phyloP scores from a whole-genome alignment of 352 stramenopile species.

The Phytophthora brassicae region DNA sequence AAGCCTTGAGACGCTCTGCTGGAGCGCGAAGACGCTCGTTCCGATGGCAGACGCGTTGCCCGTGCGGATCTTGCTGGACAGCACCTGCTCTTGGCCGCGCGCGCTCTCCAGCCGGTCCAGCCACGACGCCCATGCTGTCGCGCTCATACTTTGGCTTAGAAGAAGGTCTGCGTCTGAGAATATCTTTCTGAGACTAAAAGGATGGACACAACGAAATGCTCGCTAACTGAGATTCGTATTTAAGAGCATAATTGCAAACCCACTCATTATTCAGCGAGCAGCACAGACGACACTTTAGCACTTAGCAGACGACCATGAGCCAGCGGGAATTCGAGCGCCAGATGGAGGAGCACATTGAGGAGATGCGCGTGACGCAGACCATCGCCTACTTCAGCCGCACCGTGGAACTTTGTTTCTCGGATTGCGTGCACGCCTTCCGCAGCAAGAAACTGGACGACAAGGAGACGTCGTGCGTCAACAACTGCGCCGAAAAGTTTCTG shows the following conservation, averaged over 20 bases:
- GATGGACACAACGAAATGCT: not conserved
- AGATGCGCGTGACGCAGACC: constrained; percentile 90
- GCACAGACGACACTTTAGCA: too few species aligned
- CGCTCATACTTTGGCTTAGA: constrained; percentile 45
- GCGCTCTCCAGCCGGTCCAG: constrained; percentile 82
- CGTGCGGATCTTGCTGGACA: constrained; percentile 66
- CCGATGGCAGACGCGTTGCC: constrained; percentile 63
- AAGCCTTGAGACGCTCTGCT: constrained; percentile 81
- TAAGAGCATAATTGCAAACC: not conserved
- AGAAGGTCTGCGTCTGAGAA: not conserved
- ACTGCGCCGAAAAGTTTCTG: constrained; percentile 90
- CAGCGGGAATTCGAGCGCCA: constrained; percentile 88
- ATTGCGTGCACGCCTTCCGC: constrained; percentile 90
- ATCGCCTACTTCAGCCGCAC: constrained; percentile 90
- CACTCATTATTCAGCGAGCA: constrained; percentile 9
- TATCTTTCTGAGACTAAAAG: constrained; percentile 19
- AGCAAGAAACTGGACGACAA: constrained; percentile 92
- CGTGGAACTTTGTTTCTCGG: constrained; percentile 88
- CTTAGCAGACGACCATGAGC: constrained; percentile 39
- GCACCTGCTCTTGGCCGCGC: constrained; percentile 60
- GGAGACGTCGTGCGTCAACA: constrained; percentile 87
- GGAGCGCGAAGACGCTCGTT: constrained; percentile 82
- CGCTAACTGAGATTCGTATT: not conserved
- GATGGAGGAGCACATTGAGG: constrained; percentile 90
- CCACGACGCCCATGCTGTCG: constrained; percentile 74